phyloP scores from a whole-genome alignment of 139 green algal species.

The Ulvella scutata region DNA sequence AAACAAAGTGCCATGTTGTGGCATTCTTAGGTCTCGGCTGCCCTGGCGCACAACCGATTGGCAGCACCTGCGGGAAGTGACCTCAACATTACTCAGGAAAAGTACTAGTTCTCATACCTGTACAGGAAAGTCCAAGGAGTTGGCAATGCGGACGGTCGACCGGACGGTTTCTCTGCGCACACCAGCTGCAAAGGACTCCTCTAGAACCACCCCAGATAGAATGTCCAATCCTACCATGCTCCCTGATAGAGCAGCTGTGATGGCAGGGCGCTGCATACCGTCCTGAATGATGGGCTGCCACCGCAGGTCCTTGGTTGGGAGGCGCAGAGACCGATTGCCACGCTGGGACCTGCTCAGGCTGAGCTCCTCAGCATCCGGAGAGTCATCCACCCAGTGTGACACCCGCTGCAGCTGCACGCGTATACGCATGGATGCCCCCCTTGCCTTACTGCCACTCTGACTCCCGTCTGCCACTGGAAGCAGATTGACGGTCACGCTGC shows the following conservation, averaged over 20 bases:
- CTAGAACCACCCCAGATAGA: background rate
- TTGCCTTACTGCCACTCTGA: no score
- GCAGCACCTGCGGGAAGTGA: no score
- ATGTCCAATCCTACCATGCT: background rate
- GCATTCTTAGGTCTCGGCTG: no score
- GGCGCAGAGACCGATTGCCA: background rate
- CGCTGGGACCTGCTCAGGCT: background rate
- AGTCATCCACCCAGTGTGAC: background rate
- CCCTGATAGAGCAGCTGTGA: background rate
- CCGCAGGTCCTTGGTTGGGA: background rate
- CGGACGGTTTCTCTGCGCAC: background rate
- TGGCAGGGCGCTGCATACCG: background rate
- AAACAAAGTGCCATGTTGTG: no score
- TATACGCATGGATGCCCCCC: background rate
- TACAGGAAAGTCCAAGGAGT: background rate
- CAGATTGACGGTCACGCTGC: no score
- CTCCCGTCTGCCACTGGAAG: no score
- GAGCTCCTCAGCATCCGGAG: background rate
- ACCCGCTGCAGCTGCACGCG: background rate
- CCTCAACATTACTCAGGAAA: no score
- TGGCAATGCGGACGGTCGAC: background rate
- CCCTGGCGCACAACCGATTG: no score
- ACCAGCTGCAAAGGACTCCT: background rate
- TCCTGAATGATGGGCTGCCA: background rate
- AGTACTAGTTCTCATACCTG: background rate